Percentiles rank a stretch among this genome's conserved stretches.
These are phyloP conservation scores for Polytolypa hystricis DNA, from an alignment of 2,329 filamentous ascomycete species.

Conservation along the genomic window DNA sequence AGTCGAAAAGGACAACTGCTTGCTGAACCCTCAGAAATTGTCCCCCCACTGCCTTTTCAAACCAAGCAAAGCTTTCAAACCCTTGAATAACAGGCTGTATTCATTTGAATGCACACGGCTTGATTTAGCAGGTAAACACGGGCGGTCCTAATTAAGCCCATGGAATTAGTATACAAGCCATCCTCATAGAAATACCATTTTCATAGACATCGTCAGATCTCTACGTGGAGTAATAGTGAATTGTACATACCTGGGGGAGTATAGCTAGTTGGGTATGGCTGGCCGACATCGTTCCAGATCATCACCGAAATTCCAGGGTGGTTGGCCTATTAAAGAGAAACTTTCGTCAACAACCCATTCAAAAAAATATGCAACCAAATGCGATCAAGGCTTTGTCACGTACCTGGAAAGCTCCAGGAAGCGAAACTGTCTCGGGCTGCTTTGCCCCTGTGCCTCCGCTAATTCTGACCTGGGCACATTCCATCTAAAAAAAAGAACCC, in stretches of 20 bases:
- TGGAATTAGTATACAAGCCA: background rate
- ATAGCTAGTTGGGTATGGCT: conserved; percentile 2
- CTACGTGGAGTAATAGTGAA: background rate
- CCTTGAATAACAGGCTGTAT: no score
- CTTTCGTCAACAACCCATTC: background rate
- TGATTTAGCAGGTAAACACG: conserved; percentile 3
- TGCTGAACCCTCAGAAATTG: no score
- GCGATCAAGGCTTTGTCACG: background rate
- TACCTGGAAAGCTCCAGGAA: conserved; percentile 16
- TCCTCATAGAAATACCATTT: background rate
- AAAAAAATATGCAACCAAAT: background rate
- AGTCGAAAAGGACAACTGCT: no score
- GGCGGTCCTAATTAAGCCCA: conserved; percentile 1
- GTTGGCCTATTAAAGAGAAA: background rate
- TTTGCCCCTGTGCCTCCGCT: conserved; percentile 13
- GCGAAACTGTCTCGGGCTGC: conserved; percentile 14
- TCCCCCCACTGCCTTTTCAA: no score
- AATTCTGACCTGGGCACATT: conserved; percentile 17
- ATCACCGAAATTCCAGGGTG: background rate
- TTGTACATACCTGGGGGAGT: background rate
- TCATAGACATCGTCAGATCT: background rate
- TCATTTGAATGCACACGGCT: no score
- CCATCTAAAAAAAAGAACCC: conserved; percentile 11
- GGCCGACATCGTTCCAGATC: background rate
- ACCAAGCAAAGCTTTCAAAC: no score